A percentile compares a stretch with the other conserved stretches of the same genome.
Conservation (phyloP, 108 stramenopile species). For the Conticribra weissflogii region DNA sequence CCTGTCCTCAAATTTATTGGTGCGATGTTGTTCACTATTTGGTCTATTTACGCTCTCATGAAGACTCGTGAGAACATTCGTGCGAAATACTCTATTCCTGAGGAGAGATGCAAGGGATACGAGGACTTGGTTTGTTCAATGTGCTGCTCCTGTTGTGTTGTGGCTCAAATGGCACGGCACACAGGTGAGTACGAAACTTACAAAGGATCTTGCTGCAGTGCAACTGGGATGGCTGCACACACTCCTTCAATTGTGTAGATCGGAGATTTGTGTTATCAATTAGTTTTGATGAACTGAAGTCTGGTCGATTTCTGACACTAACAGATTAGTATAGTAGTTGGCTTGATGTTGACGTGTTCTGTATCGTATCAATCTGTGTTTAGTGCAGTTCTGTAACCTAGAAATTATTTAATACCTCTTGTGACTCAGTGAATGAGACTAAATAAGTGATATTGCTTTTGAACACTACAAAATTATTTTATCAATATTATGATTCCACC, state of each 20-base stretch:
- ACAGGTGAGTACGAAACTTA: conserved; percentile 90
- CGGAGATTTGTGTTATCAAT: too few species aligned
- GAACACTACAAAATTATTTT: too few species aligned
- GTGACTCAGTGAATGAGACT: too few species aligned
- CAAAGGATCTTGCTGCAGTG: conserved; percentile 56
- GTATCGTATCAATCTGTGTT: too few species aligned
- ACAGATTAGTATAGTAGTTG: too few species aligned
- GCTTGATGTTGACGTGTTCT: too few species aligned
- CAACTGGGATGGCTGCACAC: conserved; percentile 74
- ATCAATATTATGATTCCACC: too few species aligned
- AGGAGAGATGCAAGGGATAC: conserved; percentile 61
- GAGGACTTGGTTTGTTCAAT: conserved; percentile 79
- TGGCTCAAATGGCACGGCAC: conserved; percentile 83
- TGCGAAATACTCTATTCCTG: conserved; percentile 79
- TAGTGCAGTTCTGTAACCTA: too few species aligned
- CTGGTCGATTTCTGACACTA: too few species aligned
- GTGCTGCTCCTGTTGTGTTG: conserved; percentile 78
- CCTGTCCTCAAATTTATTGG: conserved; percentile 56
- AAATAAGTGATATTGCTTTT: too few species aligned
- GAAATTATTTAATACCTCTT: too few species aligned
- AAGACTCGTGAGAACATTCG: conserved; percentile 71
- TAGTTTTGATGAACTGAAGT: too few species aligned
- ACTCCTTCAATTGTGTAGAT: conserved; percentile 56
- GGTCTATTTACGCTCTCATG: conserved; percentile 74
- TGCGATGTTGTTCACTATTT: conserved; percentile 65